A percentile compares a stretch with the other conserved stretches of the same genome.
phyloP scores from a whole-genome alignment of 2,329 filamentous ascomycete genomes.

The Cladophialophora carrionii region DNA sequence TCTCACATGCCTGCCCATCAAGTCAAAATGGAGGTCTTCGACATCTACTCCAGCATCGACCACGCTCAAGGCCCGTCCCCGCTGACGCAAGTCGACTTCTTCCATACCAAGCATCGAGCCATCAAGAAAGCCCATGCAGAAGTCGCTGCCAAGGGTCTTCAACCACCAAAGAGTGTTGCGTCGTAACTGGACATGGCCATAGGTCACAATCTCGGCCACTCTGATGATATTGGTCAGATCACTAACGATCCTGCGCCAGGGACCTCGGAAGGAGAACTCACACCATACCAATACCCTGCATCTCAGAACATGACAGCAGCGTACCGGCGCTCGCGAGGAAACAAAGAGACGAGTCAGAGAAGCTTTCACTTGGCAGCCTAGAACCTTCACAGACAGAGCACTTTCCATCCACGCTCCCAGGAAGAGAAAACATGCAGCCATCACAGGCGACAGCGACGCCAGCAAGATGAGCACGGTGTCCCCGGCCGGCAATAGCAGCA shows the following conservation, averaged over 20 bases:
- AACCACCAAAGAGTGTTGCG: neutral
- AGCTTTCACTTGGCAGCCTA: neutral
- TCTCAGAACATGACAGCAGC: neutral
- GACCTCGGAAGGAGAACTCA: neutral
- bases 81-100: neutral
- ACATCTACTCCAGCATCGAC: neutral
- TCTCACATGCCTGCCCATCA: neutral
- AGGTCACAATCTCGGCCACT: neutral
- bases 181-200: neutral
- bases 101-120: slow-evolving; percentile 4
- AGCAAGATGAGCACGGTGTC: neutral
- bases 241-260: neutral
- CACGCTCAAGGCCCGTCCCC: neutral
- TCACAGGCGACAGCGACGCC: neutral
- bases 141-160: neutral
- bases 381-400: neutral
- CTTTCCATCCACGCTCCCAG: neutral
- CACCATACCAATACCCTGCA: neutral
- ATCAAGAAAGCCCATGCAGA: neutral
- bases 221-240: neutral
- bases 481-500: neutral
- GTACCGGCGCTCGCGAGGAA: neutral
- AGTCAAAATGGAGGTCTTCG: neutral
- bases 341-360: slow-evolving; percentile 1
- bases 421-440: neutral